phyloP scores from a whole-genome alignment of 78 protist genomes.

The Capsaspora owczarzaki region DNA sequence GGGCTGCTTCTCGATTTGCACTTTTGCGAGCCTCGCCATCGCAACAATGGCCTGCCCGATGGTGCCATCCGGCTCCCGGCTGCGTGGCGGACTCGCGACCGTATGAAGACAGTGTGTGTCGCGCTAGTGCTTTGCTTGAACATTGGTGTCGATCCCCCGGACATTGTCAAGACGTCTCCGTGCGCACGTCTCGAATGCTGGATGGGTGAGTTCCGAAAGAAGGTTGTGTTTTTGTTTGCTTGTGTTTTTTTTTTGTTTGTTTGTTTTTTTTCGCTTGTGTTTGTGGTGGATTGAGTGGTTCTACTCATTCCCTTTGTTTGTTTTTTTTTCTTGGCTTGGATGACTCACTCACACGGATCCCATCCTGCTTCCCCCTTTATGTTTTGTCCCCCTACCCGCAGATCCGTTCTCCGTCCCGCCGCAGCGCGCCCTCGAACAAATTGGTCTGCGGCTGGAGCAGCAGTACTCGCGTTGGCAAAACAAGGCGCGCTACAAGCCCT shows the following conservation, averaged over 20 bases:
- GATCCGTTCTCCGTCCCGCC: conserved; percentile 58
- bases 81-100: no score
- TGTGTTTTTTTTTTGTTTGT: background rate
- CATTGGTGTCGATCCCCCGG: conserved; percentile 97
- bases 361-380: background rate
- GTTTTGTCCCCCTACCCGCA: background rate
- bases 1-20: no score
- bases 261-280: background rate
- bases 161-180: conserved; percentile 70
- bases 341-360: background rate
- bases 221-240: background rate
- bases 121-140: conserved; percentile 85
- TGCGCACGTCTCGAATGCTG: conserved; percentile 85
- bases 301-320: background rate
- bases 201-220: conserved; percentile 38
- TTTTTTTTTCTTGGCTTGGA: background rate
- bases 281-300: no score
- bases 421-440: conserved; percentile 73
- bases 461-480: conserved; percentile 86
- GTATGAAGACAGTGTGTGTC: conserved; percentile 66
- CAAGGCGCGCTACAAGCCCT: conserved; percentile 47
- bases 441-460: conserved; percentile 63
- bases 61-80: no score
- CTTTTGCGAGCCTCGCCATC: no score
- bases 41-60: no score